Conservation (phyloP, 306 rosid species). For the Mimosa bimucronata region DNA sequence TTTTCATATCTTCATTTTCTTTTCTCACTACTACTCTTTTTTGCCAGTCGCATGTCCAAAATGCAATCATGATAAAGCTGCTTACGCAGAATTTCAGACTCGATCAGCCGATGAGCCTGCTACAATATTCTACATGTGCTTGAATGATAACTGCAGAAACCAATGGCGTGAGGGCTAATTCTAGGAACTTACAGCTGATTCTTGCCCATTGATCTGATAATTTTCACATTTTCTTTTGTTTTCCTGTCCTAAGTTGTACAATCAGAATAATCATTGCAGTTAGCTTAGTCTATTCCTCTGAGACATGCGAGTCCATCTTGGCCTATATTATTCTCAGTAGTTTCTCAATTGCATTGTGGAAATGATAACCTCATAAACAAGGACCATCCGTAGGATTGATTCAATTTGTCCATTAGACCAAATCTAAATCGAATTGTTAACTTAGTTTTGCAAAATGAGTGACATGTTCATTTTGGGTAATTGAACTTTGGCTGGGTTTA, state of each 20-base stretch:
- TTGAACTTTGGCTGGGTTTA: not conserved
- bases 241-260: not conserved
- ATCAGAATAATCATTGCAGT: not conserved
- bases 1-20: not conserved
- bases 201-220: not conserved
- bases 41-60: slow-evolving; percentile 57
- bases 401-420: not conserved
- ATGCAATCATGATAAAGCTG: slow-evolving; percentile 54
- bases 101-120: slow-evolving; percentile 78
- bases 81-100: slow-evolving; percentile 57
- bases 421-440: too few species aligned
- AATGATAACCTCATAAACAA: not conserved
- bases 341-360: not conserved
- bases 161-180: slow-evolving; percentile 52
- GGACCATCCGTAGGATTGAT: not conserved
- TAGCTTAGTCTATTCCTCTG: not conserved
- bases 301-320: not conserved
- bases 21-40: slow-evolving; percentile 6
- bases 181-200: not conserved
- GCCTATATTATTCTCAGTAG: not conserved
- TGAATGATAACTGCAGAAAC: slow-evolving; percentile 52
- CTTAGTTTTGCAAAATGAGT: not conserved
- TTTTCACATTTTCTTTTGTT: not conserved
- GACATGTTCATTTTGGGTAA: not conserved
- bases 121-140: slow-evolving; percentile 60